Evolutionary conservation across 1,284 basidiomycete species (phyloP), one percentile per base, ranked within the genome.

Genomic region (Phaffia rhodozyma): DNA sequence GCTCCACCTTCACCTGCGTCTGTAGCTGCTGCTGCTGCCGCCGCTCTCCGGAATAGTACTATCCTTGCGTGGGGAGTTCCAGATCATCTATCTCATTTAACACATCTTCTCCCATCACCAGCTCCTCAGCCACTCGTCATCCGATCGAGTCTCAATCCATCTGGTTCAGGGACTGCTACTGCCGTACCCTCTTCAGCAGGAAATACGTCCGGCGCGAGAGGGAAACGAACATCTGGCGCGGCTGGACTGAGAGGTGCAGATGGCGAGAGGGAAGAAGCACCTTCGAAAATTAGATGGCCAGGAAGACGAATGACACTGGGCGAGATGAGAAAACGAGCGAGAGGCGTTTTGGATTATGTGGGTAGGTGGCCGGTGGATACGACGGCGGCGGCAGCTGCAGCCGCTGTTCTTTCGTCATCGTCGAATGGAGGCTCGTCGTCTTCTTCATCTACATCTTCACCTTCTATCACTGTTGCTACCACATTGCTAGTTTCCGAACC

Each of bases 71-170:
- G 91, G 92, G 83, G 85, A 66, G 79, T 98, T 56, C 94, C 94
- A 11, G 94, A 98, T 76, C 94, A 97, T 76, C 83, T 98, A 51
- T 82, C 86, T 0, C 88, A 93, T 72, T 85, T 96, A 64, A 83
- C 87, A 68, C 83, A 85, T 69, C 85, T 96, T 72, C 80, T 98
- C 9, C 92, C 91, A 5, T 23, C 55, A 6, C n/a, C 55, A 11
- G 7, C 23, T 1, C 64, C 55, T n/a, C 38, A 55, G n/a, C 54
- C 49, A 6, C 58, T 65, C 49, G n/a, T 38, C 30, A 43, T 65
- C 18, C 50, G 27, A 56, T 32, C 57, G 23, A 43, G 38, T 11
- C 38, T 11, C 38, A 43, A 43, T 43, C 38, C 38, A 11, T 43
- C 38, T 7, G 38, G 38, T 43, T 43, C 38, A 11, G 13, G 2